phyloP scores from a whole-genome alignment of 176 grass and related monocot species.

The Zea mays region DNA sequence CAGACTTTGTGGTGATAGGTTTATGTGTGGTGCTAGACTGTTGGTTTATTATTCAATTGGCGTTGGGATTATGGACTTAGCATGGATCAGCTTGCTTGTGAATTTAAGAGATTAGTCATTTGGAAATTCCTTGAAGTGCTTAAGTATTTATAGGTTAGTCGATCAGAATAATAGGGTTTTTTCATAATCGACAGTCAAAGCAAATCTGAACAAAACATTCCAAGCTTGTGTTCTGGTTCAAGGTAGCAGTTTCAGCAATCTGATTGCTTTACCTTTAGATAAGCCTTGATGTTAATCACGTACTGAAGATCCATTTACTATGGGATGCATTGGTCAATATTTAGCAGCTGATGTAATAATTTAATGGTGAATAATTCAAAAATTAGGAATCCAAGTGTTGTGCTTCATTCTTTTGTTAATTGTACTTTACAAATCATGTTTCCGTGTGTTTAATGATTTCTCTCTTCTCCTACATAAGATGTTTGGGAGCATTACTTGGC shows the following conservation, averaged over 20 bases:
- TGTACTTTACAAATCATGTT: not conserved
- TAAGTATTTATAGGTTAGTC: not conserved
- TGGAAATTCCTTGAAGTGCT: not conserved
- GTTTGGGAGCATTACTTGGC: no score
- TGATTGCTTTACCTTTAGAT: no score
- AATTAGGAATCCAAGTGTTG: no score
- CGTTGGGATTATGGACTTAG: not conserved
- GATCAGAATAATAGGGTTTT: not conserved
- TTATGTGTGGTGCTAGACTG: constrained; percentile 1
- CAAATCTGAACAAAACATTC: no score
- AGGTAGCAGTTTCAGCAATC: no score
- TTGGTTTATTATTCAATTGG: not conserved
- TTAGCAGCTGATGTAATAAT: no score
- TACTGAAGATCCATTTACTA: no score
- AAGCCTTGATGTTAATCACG: no score
- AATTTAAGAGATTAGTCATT: not conserved
- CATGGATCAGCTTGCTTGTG: not conserved
- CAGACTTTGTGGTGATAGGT: constrained; percentile 1
- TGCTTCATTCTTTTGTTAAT: no score
- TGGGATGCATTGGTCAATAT: no score
- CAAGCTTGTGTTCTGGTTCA: no score
- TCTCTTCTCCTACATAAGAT: not conserved
- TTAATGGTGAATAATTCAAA: no score
- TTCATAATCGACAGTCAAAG: not conserved
- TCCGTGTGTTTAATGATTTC: not conserved